phyloP scores from a whole-genome alignment of 768 basidiomycete species.

The Tricholoma sp. region DNA sequence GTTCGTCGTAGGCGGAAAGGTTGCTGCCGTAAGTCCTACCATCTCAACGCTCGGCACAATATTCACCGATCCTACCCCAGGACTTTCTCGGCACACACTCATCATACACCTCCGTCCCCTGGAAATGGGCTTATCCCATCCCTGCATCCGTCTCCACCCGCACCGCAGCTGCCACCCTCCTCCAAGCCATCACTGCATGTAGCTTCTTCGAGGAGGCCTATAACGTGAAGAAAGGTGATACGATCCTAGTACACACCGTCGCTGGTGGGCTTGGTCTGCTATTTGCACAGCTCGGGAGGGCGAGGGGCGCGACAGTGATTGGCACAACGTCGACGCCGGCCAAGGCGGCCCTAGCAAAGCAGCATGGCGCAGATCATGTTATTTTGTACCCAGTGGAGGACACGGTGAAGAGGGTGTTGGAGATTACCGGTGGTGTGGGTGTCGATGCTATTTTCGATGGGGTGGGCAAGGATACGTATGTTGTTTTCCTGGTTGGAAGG shows the following conservation, averaged over 20 bases:
- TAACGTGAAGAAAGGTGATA: slow-evolving; percentile 72
- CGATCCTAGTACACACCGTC: slow-evolving; percentile 82
- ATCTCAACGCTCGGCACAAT: not conserved
- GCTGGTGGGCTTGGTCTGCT: slow-evolving; percentile 84
- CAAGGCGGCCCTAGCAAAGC: slow-evolving; percentile 77
- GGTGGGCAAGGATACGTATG: slow-evolving; percentile 91
- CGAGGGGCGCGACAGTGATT: slow-evolving; percentile 82
- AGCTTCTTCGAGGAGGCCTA: slow-evolving; percentile 83
- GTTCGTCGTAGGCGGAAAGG: slow-evolving; percentile 64
- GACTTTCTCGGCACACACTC: slow-evolving; percentile 51
- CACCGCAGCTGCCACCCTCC: slow-evolving; percentile 58
- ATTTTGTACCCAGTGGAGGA: slow-evolving; percentile 76
- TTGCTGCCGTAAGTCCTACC: slow-evolving; percentile 54
- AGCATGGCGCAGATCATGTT: slow-evolving; percentile 81
- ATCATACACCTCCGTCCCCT: slow-evolving; percentile 66
- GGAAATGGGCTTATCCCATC: slow-evolving; percentile 57
- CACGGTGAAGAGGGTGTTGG: slow-evolving; percentile 65
- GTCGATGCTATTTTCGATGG: slow-evolving; percentile 91
- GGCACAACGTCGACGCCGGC: slow-evolving; percentile 84
- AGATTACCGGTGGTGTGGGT: slow-evolving; percentile 73
- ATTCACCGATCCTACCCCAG: slow-evolving; percentile 24
- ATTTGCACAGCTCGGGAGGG: slow-evolving; percentile 62
- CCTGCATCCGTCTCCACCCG: slow-evolving; percentile 56
- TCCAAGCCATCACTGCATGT: slow-evolving; percentile 77
- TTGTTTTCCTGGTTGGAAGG: not conserved